These are phyloP conservation scores for Crithidia expoeki DNA, from an alignment of 208 protist genomes.

Conservation along the genomic window DNA sequence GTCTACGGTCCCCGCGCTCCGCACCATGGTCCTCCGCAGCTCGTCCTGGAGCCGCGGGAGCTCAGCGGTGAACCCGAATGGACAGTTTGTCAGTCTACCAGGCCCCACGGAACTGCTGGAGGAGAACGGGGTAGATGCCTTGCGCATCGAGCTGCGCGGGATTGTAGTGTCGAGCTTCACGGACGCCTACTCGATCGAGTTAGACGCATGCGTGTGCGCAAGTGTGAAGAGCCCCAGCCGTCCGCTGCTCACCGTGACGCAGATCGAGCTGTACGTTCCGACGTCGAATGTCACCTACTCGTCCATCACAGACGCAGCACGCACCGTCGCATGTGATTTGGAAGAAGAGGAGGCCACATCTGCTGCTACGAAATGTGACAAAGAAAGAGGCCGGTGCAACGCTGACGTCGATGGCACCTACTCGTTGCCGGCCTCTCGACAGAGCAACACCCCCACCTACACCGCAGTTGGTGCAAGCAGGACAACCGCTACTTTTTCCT, in stretches of 20 bases:
- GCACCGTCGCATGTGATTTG: slow-evolving; percentile 18
- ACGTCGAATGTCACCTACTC: slow-evolving; percentile 18
- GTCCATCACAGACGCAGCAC: slow-evolving; percentile 8
- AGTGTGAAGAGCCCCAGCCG: slow-evolving; percentile 22
- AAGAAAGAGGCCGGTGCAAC: not conserved
- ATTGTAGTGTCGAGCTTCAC: slow-evolving; percentile 21
- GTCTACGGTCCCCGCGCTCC: slow-evolving; percentile 16
- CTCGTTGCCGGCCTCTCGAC: not conserved
- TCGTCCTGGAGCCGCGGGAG: slow-evolving; percentile 1
- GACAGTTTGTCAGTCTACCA: not conserved
- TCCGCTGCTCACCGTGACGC: slow-evolving; percentile 23
- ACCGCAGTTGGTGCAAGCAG: not conserved
- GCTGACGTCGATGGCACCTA: not conserved
- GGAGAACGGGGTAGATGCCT: slow-evolving; percentile 25
- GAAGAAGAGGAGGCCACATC: not conserved
- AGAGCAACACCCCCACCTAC: not conserved
- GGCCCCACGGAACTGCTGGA: slow-evolving; percentile 22
- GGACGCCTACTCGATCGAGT: slow-evolving; percentile 21
- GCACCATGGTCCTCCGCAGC: not conserved
- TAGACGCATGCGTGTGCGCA: slow-evolving; percentile 29
- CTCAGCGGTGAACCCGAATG: not conserved
- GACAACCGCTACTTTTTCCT: not conserved
- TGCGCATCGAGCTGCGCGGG: slow-evolving; percentile 27
- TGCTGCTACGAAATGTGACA: not conserved
- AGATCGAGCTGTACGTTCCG: slow-evolving; percentile 27